Conservation (phyloP, 331 rosid genomes). For the Erythrophleum ivorense region DNA sequence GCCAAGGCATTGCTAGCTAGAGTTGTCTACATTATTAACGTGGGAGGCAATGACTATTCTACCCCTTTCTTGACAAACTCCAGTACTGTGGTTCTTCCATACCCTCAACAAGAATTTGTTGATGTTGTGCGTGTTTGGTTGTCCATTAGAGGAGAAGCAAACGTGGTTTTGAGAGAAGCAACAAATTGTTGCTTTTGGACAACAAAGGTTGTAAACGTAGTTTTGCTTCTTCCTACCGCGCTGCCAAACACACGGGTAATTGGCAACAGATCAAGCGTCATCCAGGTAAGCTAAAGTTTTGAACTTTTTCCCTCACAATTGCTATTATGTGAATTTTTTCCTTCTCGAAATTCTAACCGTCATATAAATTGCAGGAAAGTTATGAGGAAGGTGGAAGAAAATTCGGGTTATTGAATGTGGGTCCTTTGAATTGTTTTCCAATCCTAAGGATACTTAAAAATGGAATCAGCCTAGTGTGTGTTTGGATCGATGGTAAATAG, state of each 20-base stretch:
- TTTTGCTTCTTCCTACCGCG: too few species aligned
- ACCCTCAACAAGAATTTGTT: conserved; percentile 38
- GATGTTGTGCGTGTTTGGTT: too few species aligned
- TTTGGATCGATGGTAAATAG: too few species aligned
- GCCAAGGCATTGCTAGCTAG: conserved; percentile 33
- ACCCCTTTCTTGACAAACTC: conserved; percentile 18
- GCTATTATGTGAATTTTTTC: not conserved
- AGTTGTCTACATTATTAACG: conserved; percentile 46
- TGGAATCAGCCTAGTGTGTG: conserved; percentile 34
- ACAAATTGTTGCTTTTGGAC: too few species aligned
- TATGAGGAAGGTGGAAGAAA: conserved; percentile 41
- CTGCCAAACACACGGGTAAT: too few species aligned
- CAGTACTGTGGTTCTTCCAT: not conserved
- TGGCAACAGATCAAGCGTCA: conserved; percentile 43
- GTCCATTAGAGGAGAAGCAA: too few species aligned
- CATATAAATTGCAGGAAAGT: not conserved
- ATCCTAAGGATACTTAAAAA: not conserved
- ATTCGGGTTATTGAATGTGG: conserved; percentile 34
- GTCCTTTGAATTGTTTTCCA: conserved; percentile 31
- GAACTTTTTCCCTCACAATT: not conserved
- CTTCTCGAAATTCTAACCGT: not conserved
- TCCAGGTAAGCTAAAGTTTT: conserved; percentile 35
- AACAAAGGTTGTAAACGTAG: too few species aligned
- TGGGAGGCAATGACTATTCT: conserved; percentile 52
- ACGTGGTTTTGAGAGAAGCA: too few species aligned